Evolutionary conservation across 306 rosid genomes (phyloP).

Genomic region (Abrus pulchellus): DNA sequence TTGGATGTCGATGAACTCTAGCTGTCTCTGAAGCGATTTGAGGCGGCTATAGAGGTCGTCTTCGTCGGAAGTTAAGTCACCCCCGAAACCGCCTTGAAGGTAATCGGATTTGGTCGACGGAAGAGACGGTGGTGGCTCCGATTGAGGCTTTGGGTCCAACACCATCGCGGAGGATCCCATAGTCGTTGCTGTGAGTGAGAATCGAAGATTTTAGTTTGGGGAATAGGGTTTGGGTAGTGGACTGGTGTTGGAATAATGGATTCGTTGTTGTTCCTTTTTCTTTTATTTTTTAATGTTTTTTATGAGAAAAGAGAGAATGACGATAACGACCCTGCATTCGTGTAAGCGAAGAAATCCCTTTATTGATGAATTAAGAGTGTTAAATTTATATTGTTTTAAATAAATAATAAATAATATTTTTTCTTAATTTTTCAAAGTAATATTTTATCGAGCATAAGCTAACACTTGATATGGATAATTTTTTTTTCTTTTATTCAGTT

Average conservation of each 20-base stretch:
- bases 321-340: background rate
- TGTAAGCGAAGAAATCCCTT: background rate
- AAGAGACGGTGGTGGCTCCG: constrained; percentile 75
- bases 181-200: background rate
- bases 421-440: no score
- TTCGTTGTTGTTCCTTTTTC: background rate
- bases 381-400: no score
- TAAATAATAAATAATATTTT: no score
- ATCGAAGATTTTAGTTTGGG: constrained; percentile 4
- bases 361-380: background rate
- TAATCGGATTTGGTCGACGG: constrained; percentile 69
- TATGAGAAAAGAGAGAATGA: background rate
- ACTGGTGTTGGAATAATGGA: background rate
- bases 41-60: constrained; percentile 90
- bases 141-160: constrained; percentile 70
- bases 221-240: constrained; percentile 41
- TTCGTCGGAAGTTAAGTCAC: constrained; percentile 62
- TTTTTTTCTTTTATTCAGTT: no score
- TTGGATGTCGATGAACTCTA: constrained; percentile 92
- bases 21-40: constrained; percentile 81
- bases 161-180: constrained; percentile 89
- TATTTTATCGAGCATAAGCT: no score
- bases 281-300: background rate
- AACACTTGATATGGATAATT: no score
- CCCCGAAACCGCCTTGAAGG: constrained; percentile 31